A percentile compares a stretch with the other conserved stretches of the same genome.
phyloP scores from a whole-genome alignment of 169 alveolate genomes.

The Plasmodium knowlesi region DNA sequence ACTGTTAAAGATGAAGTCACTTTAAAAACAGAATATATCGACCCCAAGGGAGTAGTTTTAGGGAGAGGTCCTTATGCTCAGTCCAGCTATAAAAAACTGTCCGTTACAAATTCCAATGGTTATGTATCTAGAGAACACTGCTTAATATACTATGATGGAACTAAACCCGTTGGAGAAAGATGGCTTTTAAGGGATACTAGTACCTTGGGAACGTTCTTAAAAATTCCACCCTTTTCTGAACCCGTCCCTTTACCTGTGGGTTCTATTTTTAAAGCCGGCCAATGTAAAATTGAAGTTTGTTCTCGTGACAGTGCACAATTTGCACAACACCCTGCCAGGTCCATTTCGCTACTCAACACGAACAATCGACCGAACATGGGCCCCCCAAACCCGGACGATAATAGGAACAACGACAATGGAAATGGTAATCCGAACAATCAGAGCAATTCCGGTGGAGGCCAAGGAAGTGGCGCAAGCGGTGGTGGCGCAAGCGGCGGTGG shows the following conservation, averaged over 20 bases:
- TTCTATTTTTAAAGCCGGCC: conserved; percentile 90
- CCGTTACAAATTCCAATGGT: conserved; percentile 89
- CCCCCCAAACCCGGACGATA: not conserved
- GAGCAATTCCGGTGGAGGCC: not conserved
- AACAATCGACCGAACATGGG: conserved; percentile 1
- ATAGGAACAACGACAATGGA: conserved; percentile 8
- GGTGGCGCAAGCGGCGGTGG: not conserved
- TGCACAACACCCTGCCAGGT: conserved; percentile 74
- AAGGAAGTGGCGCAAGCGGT: not conserved
- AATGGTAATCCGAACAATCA: not conserved
- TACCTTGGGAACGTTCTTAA: conserved; percentile 91
- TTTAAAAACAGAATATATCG: conserved; percentile 80
- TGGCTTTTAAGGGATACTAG: conserved; percentile 90
- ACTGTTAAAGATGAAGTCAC: conserved; percentile 44
- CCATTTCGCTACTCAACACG: conserved; percentile 67
- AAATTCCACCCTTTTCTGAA: conserved; percentile 86
- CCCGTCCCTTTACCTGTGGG: conserved; percentile 88
- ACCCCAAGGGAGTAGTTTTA: conserved; percentile 87
- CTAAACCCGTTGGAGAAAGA: conserved; percentile 80
- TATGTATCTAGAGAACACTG: conserved; percentile 93
- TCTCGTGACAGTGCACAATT: conserved; percentile 68
- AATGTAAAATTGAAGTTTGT: conserved; percentile 89
- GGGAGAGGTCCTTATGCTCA: conserved; percentile 90
- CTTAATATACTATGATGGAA: conserved; percentile 89
- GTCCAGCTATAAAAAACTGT: conserved; percentile 82